A percentile compares a stretch with the other conserved stretches of the same genome.
Evolutionary conservation across 2,329 filamentous ascomycete species (phyloP).

Genomic region (Setomelanomma holmii): DNA sequence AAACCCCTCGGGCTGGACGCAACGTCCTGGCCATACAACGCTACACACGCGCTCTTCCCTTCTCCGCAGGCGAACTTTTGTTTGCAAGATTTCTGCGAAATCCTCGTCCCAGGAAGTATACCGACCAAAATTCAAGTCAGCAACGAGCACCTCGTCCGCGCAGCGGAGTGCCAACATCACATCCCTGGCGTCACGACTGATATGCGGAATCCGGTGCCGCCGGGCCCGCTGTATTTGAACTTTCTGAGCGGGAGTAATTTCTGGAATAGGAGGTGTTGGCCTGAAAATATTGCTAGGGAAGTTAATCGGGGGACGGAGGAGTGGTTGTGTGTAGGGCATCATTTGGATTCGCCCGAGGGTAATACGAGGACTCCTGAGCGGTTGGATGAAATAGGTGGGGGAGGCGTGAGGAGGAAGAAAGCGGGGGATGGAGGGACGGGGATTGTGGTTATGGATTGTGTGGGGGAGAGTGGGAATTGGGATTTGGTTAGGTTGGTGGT

Average conservation of each 20-base stretch:
- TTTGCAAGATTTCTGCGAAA: conserved; percentile 95
- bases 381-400: conserved; percentile 10
- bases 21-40: conserved; percentile 84
- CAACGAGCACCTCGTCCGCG: conserved; percentile 77
- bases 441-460: conserved; percentile 92
- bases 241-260: conserved; percentile 93
- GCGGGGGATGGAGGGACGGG: conserved; percentile 75
- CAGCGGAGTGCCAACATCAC: conserved; percentile 51
- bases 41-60: conserved; percentile 75
- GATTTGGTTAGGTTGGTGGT: conserved; percentile 86
- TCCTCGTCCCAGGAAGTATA: conserved; percentile 77
- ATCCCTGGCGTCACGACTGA: conserved; percentile 52
- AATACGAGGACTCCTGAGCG: conserved; percentile 25
- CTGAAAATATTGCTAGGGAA: conserved; percentile 85
- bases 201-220: conserved; percentile 50
- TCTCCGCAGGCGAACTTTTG: conserved; percentile 63
- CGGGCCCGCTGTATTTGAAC: conserved; percentile 80
- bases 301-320: conserved; percentile 78
- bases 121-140: conserved; percentile 79
- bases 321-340: conserved; percentile 64
- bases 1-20: conserved; percentile 60
- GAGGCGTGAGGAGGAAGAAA: conserved; percentile 55
- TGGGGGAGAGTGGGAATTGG: conserved; percentile 87
- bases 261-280: conserved; percentile 91
- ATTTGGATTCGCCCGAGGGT: conserved; percentile 29